Evolutionary conservation across 2,329 filamentous ascomycete species (phyloP).

Genomic region (Cordyceps militaris): DNA sequence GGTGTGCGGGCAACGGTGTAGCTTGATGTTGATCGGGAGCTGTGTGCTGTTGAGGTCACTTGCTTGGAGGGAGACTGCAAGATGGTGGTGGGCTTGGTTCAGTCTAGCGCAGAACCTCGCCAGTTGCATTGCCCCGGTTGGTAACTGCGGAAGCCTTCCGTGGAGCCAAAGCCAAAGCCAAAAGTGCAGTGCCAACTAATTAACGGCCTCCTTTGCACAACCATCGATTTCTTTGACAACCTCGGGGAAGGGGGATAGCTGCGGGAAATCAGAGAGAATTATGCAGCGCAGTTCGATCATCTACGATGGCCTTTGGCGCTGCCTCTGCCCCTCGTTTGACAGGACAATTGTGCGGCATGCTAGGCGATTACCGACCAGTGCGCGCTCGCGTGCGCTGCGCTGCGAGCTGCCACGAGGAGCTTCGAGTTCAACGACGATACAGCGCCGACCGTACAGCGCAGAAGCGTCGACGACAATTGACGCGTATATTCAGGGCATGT

Average conservation of each 20-base stretch:
- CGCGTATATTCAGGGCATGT: conserved; percentile 32
- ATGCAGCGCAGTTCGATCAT: conserved; percentile 30
- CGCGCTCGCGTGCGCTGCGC: conserved; percentile 7
- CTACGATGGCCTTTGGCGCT: conserved; percentile 57
- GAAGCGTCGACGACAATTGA: conserved; percentile 21
- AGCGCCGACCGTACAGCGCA: background rate
- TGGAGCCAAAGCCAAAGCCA: background rate
- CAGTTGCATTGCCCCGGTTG: conserved; percentile 24
- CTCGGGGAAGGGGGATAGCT: background rate
- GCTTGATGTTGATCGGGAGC: background rate
- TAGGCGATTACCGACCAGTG: conserved; percentile 25
- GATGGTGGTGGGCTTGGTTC: background rate
- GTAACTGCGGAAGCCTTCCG: conserved; percentile 8
- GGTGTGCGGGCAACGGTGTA: background rate
- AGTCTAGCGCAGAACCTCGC: conserved; percentile 18
- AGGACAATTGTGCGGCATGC: conserved; percentile 17
- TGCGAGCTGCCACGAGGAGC: conserved; percentile 14
- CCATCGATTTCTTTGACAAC: background rate
- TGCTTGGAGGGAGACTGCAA: background rate
- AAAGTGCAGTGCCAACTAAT: background rate
- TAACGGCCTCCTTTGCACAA: background rate
- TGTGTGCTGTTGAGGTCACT: conserved; percentile 1
- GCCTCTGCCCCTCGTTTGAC: conserved; percentile 52
- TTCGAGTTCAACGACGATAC: background rate
- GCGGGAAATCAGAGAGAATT: background rate